phyloP scores from a whole-genome alignment of 495 filamentous ascomycete genomes.

The Aspergillus ellipticus region DNA sequence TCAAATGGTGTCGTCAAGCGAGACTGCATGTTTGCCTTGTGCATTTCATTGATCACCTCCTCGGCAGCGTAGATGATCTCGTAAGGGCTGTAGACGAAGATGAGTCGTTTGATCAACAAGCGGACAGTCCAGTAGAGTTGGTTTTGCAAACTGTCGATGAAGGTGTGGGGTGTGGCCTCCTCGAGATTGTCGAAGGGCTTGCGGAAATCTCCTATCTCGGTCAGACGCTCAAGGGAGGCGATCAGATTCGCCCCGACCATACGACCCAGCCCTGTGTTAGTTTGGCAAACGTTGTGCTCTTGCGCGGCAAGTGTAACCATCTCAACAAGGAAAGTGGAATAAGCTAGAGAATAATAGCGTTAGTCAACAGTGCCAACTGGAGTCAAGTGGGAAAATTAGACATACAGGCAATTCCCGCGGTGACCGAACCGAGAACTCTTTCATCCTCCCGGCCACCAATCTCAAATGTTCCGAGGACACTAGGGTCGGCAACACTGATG shows the following conservation, averaged over 20 bases:
- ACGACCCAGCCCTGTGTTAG: slow-evolving; percentile 37
- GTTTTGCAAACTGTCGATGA: slow-evolving; percentile 50
- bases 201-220: slow-evolving; percentile 38
- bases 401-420: slow-evolving; percentile 68
- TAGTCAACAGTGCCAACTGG: slow-evolving; percentile 12
- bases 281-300: slow-evolving; percentile 40
- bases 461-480: slow-evolving; percentile 49
- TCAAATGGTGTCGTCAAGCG: slow-evolving; percentile 57
- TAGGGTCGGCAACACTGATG: slow-evolving; percentile 61
- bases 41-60: slow-evolving; percentile 54
- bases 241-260: slow-evolving; percentile 37
- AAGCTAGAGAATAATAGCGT: slow-evolving; percentile 25
- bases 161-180: slow-evolving; percentile 26
- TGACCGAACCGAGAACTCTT: slow-evolving; percentile 58
- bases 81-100: slow-evolving; percentile 51
- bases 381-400: slow-evolving; percentile 16
- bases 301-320: slow-evolving; percentile 34
- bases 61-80: slow-evolving; percentile 62
- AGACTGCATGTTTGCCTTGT: slow-evolving; percentile 46
- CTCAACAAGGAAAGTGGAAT: slow-evolving; percentile 43
- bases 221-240: slow-evolving; percentile 38
- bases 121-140: slow-evolving; percentile 73
- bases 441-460: slow-evolving; percentile 58
- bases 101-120: slow-evolving; percentile 56
- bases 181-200: slow-evolving; percentile 29